Percentiles rank a stretch among this genome's conserved stretches.
phyloP scores from a whole-genome alignment of 345 rosid genomes.

The Eucalyptus curtisii region DNA sequence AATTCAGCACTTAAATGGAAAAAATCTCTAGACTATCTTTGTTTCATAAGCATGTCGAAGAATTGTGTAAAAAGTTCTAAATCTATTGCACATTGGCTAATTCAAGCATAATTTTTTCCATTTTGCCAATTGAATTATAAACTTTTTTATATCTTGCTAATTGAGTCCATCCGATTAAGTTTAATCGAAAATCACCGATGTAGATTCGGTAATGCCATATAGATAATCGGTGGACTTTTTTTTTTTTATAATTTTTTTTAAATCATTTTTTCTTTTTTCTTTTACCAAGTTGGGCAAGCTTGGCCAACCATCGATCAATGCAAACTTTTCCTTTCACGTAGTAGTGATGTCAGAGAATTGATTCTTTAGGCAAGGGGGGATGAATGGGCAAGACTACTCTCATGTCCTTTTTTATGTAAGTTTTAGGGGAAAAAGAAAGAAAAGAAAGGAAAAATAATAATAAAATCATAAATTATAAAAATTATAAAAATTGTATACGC shows the following conservation, averaged over 20 bases:
- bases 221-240: not conserved
- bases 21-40: not conserved
- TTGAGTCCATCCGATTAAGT: too few species aligned
- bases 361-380: slow-evolving; percentile 72
- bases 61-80: too few species aligned
- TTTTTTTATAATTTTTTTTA: too few species aligned
- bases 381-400: slow-evolving; percentile 69
- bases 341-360: slow-evolving; percentile 54
- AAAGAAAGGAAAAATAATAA: accelerated
- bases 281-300: not conserved
- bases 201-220: too few species aligned
- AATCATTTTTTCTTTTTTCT: not conserved
- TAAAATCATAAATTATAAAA: not conserved
- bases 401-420: slow-evolving; percentile 32
- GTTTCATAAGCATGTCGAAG: not conserved
- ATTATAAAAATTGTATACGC: too few species aligned
- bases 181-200: accelerated
- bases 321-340: slow-evolving; percentile 77
- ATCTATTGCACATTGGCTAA: too few species aligned
- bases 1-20: not conserved
- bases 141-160: too few species aligned
- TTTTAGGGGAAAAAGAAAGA: too few species aligned
- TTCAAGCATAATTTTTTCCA: not conserved
- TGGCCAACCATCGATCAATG: slow-evolving; percentile 50
- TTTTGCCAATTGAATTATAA: too few species aligned